Evolutionary conservation across 1,284 basidiomycete genomes (phyloP), one percentile per base, ranked within the genome.

Genomic region (Cystobasidium pallidum): DNA sequence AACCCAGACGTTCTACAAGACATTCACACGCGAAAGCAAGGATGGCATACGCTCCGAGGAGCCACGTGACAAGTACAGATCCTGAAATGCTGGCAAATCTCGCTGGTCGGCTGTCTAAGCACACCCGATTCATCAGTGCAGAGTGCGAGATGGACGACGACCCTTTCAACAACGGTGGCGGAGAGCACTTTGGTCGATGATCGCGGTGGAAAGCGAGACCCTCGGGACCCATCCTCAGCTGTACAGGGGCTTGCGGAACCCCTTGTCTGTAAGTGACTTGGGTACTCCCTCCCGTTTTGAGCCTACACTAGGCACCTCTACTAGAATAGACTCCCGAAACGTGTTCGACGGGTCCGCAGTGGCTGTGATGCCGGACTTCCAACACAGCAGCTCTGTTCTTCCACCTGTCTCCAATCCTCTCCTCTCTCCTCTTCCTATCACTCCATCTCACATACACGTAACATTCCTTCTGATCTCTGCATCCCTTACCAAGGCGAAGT

Each of bases 81-180:
- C 30, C 51, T 11, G 62, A 64, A 28, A 64, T 64, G 62, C 62
- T 64, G 1, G 62, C 62, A 49, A 34, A n/a, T 28, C 24, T 51
- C 36, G 36, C 59, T 36, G 59, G 36, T 8, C 11, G 13, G 10
- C 24, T 64, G 62, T 36, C 32, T 52, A 41, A 51, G 30, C 32
- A 36, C 45, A 51, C 49, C 26, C 2, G 6, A 8, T 6, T 24
- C 49, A 51, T 51, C 49, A 26, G 26, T 26, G 49, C 24, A 28
- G 49, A 51, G 21, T 28, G 24, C 49, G 21, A 28, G 21, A 3
- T 51, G 49, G 49, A 24, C 58, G 39, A 28, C 15, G 3, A 26
- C 45, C 62, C 47, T 64, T 51, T 45, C 19, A 28, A n/a, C 10
- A 15, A 24, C 17, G 1, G 15, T 15, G 24, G n/a, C 34, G 13